A percentile compares a stretch with the other conserved stretches of the same genome.
Evolutionary conservation across 192 early-diverging fungal genomes (phyloP).

Genomic region (Spinellus fusiger): DNA sequence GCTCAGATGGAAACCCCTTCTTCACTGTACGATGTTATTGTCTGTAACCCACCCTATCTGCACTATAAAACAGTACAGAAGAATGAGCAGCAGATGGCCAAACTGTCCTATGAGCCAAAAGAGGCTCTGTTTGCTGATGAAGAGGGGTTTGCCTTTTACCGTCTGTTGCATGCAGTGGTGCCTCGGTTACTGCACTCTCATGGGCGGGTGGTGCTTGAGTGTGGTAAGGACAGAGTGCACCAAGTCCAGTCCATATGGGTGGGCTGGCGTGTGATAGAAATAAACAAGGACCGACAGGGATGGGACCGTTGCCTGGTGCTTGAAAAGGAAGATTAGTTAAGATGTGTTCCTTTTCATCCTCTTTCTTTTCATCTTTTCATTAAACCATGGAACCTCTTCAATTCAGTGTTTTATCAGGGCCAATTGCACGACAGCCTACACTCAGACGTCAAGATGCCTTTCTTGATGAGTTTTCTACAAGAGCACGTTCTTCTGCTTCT

Average conservation of each 20-base stretch:
- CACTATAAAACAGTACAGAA: constrained; percentile 28
- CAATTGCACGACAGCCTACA: too few species aligned
- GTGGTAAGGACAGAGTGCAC: constrained; percentile 54
- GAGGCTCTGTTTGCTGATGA: constrained; percentile 58
- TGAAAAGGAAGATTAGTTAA: neutral
- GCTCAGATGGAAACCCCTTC: constrained; percentile 27
- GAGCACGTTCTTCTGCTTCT: too few species aligned
- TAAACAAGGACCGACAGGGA: constrained; percentile 42
- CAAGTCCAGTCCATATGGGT: constrained; percentile 45
- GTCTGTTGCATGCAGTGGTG: constrained; percentile 27
- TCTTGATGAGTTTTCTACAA: too few species aligned
- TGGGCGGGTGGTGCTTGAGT: constrained; percentile 46
- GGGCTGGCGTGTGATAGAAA: constrained; percentile 27
- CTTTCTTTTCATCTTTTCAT: neutral
- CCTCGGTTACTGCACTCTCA: constrained; percentile 18
- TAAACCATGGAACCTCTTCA: too few species aligned
- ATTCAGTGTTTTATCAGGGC: too few species aligned
- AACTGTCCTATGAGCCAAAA: constrained; percentile 49
- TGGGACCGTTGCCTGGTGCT: constrained; percentile 58
- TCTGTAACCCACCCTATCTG: constrained; percentile 75
- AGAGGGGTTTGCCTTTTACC: constrained; percentile 60
- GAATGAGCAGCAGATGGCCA: constrained; percentile 30
- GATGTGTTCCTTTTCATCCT: neutral
- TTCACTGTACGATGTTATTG: constrained; percentile 50
- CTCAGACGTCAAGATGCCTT: too few species aligned